Evolutionary conservation across 2,329 filamentous ascomycete genomes (phyloP).

Genomic region (Myriosclerotinia curreyana): DNA sequence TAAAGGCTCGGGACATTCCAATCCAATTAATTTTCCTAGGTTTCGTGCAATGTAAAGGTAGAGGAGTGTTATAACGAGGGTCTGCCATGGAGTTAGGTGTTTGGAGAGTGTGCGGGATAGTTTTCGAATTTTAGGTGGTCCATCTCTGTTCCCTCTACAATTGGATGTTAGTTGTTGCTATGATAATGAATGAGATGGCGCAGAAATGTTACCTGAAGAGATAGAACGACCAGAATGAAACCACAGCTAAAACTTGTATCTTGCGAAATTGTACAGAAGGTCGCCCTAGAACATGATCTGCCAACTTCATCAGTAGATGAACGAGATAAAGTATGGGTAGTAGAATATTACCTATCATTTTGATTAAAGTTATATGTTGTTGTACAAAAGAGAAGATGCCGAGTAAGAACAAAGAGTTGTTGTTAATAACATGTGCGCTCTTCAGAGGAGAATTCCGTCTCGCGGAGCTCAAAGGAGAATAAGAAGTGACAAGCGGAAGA

Average conservation of each 20-base stretch:
- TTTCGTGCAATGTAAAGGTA: constrained; percentile 91
- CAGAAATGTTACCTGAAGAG: constrained; percentile 60
- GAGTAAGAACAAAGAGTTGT: constrained; percentile 16
- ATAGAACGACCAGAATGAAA: constrained; percentile 89
- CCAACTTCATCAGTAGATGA: neutral
- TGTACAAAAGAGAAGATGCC: constrained; percentile 15
- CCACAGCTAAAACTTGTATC: constrained; percentile 85
- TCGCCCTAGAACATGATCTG: constrained; percentile 86
- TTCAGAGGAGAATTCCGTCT: neutral
- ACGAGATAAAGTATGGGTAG: too few species aligned
- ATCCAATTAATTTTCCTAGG: constrained; percentile 85
- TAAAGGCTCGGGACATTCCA: constrained; percentile 90
- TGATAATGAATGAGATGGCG: constrained; percentile 4
- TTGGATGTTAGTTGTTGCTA: constrained; percentile 19
- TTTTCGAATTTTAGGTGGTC: constrained; percentile 70
- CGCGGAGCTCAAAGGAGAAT: constrained; percentile 1
- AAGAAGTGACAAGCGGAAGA: neutral
- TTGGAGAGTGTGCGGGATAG: constrained; percentile 69
- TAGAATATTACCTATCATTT: constrained; percentile 21
- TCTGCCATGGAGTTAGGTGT: constrained; percentile 84
- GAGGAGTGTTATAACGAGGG: constrained; percentile 79
- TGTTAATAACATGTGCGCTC: constrained; percentile 18
- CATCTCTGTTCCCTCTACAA: constrained; percentile 76
- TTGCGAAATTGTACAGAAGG: constrained; percentile 89
- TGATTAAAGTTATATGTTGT: constrained; percentile 10